phyloP scores from a whole-genome alignment of 1,284 basidiomycete species.

The Ceratobasidium theobromae region DNA sequence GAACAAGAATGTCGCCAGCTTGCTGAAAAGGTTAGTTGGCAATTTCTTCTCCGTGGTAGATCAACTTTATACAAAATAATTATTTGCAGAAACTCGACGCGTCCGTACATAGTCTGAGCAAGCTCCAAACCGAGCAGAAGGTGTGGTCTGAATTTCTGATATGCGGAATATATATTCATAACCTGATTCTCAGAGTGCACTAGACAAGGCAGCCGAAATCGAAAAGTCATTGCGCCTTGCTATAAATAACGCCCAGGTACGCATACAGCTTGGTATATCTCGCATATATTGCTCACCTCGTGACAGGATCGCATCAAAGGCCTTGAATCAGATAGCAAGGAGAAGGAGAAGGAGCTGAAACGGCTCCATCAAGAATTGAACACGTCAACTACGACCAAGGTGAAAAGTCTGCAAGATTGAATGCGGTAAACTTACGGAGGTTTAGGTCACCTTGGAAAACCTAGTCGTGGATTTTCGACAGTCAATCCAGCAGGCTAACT shows the following conservation, averaged over 20 bases:
- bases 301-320: background rate
- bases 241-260: background rate
- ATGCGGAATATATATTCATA: background rate
- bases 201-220: background rate
- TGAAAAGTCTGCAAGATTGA: background rate
- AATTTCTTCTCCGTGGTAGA: background rate
- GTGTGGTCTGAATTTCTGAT: background rate
- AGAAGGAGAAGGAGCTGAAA: background rate
- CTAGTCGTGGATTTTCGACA: background rate
- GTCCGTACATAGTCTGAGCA: background rate
- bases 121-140: background rate
- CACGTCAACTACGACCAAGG: background rate
- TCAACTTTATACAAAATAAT: background rate
- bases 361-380: conserved; percentile 2
- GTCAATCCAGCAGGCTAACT: background rate
- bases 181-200: background rate
- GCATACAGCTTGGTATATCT: background rate
- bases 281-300: background rate
- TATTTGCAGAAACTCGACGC: background rate
- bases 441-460: background rate
- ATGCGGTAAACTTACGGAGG: no score
- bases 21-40: background rate
- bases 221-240: background rate
- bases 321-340: background rate
- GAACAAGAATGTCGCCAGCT: background rate